These are phyloP conservation scores for Vaccinium vitisidaea DNA, from an alignment of 148 eudicot species.

Conservation along the genomic window DNA sequence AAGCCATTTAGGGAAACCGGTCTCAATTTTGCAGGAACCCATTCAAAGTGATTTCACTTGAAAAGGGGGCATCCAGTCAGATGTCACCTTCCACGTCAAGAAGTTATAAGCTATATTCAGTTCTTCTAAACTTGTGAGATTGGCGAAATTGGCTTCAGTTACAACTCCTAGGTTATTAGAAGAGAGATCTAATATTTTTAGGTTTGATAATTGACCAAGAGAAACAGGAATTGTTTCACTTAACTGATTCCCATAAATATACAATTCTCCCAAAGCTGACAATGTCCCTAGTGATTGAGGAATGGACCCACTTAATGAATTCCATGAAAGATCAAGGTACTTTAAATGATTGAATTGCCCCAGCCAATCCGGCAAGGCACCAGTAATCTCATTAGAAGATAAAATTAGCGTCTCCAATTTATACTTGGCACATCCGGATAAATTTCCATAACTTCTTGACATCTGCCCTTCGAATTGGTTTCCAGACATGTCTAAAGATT, in stretches of 20 bases:
- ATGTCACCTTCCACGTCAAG: not conserved
- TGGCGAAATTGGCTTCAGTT: not conserved
- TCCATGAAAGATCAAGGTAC: not conserved
- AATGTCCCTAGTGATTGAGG: not conserved
- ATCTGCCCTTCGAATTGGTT: not conserved
- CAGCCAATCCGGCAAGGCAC: not conserved
- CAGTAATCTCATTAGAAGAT: not conserved
- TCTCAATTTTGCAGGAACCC: not conserved
- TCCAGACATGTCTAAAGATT: not conserved
- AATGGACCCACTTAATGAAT: not conserved
- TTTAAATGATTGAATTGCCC: not conserved
- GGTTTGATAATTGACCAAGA: too few species aligned
- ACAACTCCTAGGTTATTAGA: not conserved
- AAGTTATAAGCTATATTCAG: not conserved
- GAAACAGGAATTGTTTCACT: not conserved
- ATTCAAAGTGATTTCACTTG: not conserved
- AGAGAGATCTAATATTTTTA: too few species aligned
- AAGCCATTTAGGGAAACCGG: constrained; percentile 21
- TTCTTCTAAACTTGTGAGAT: not conserved
- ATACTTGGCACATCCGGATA: not conserved
- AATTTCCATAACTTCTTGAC: not conserved
- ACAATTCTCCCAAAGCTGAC: not conserved
- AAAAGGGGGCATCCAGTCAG: not conserved
- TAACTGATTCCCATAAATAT: not conserved
- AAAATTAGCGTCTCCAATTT: not conserved